phyloP scores from a whole-genome alignment of 208 protist genomes.

The Polymyxa betae region DNA sequence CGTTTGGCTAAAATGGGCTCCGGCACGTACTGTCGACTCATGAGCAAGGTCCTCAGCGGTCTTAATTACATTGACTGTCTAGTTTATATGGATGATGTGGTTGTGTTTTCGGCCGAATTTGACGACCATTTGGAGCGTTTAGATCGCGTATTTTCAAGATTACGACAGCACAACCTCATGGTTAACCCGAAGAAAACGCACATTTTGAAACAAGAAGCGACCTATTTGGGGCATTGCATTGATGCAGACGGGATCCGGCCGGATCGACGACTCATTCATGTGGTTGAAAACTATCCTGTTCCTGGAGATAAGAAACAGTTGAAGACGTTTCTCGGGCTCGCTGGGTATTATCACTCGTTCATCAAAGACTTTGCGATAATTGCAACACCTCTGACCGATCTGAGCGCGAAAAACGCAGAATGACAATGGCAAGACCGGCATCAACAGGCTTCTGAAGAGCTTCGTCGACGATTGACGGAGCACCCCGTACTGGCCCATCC shows the following conservation, averaged over 20 bases:
- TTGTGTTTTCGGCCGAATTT: neutral
- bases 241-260: neutral
- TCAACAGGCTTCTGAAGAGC: too few species aligned
- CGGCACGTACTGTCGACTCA: conserved; percentile 55
- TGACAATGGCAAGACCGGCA: too few species aligned
- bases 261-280: neutral
- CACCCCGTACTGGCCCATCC: too few species aligned
- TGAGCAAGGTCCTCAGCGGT: conserved; percentile 44
- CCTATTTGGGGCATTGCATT: conserved; percentile 4
- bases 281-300: too few species aligned
- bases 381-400: too few species aligned
- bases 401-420: too few species aligned
- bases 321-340: too few species aligned
- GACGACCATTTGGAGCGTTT: neutral
- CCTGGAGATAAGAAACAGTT: too few species aligned
- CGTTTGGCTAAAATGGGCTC: conserved; percentile 52
- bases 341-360: too few species aligned
- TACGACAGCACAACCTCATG: conserved; percentile 2
- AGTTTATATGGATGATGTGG: conserved; percentile 40
- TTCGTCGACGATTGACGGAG: too few species aligned
- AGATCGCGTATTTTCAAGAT: neutral
- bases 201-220: neutral
- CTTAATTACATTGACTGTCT: conserved; percentile 25
- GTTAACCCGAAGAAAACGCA: conserved; percentile 22
- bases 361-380: too few species aligned